These are phyloP conservation scores for Phytophthora pini DNA, from an alignment of 352 stramenopile genomes.

Conservation along the genomic window DNA sequence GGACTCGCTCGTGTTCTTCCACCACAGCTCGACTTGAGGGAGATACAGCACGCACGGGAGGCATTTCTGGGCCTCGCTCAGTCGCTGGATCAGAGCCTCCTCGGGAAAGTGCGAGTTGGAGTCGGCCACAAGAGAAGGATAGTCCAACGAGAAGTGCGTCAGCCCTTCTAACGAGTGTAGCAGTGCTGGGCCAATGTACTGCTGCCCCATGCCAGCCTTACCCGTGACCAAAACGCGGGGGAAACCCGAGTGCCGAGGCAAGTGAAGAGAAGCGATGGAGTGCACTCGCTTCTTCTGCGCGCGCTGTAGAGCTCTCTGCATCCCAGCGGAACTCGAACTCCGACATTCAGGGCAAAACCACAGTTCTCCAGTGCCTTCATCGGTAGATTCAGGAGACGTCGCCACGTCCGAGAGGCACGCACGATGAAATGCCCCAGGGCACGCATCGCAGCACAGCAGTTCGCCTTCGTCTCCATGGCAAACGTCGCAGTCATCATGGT, in stretches of 20 bases:
- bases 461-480: constrained; percentile 71
- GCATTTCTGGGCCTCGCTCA: constrained; percentile 80
- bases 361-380: constrained; percentile 8
- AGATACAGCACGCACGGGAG: constrained; percentile 84
- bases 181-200: constrained; percentile 68
- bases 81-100: constrained; percentile 78
- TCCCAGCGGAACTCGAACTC: constrained; percentile 24
- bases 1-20: constrained; percentile 70
- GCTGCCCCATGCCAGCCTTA: constrained; percentile 68
- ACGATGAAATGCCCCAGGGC: constrained; percentile 66
- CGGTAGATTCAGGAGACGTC: constrained; percentile 14
- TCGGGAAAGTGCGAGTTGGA: constrained; percentile 66
- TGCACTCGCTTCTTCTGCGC: constrained; percentile 34
- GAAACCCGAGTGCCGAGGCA: constrained; percentile 67
- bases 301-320: constrained; percentile 34
- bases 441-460: constrained; percentile 67
- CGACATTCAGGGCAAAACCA: constrained; percentile 76
- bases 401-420: constrained; percentile 41
- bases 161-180: constrained; percentile 81
- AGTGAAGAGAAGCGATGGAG: constrained; percentile 39
- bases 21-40: constrained; percentile 81
- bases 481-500: constrained; percentile 71
- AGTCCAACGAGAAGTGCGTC: constrained; percentile 83
- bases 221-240: constrained; percentile 76
- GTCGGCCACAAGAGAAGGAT: constrained; percentile 77